phyloP scores from a whole-genome alignment of 148 eudicot genomes.

The Rhododendron kiyosumense region DNA sequence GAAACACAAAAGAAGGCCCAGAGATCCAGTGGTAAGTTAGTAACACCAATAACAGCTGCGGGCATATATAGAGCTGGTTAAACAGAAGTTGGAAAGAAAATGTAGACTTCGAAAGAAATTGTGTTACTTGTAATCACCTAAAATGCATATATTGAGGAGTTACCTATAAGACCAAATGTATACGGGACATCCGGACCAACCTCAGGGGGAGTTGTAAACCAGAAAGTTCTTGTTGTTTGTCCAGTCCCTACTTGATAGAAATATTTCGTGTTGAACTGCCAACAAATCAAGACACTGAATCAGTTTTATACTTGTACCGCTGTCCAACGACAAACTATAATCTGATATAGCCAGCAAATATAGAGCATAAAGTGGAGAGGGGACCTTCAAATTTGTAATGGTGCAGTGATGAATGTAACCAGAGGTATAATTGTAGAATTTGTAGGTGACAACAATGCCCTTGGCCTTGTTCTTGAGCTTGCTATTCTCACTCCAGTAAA shows the following conservation, averaged over 20 bases:
- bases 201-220: constrained; percentile 41
- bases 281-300: neutral
- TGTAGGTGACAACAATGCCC: constrained; percentile 28
- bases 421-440: constrained; percentile 45
- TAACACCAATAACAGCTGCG: neutral
- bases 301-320: neutral
- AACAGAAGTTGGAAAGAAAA: neutral
- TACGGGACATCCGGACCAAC: constrained; percentile 46
- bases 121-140: neutral
- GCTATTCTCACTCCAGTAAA: constrained; percentile 41
- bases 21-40: neutral
- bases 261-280: constrained; percentile 29
- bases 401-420: constrained; percentile 57
- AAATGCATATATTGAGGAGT: neutral
- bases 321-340: neutral
- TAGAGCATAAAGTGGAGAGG: neutral
- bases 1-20: neutral
- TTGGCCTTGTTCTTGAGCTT: constrained; percentile 20
- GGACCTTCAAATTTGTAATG: constrained; percentile 36
- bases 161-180: constrained; percentile 49
- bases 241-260: constrained; percentile 36
- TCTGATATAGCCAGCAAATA: neutral
- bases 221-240: constrained; percentile 24
- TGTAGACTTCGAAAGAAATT: neutral
- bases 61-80: neutral